Base-by-base conservation (phyloP, 202 grass and related monocot species). In the Alloteropsis angusta region DNA sequence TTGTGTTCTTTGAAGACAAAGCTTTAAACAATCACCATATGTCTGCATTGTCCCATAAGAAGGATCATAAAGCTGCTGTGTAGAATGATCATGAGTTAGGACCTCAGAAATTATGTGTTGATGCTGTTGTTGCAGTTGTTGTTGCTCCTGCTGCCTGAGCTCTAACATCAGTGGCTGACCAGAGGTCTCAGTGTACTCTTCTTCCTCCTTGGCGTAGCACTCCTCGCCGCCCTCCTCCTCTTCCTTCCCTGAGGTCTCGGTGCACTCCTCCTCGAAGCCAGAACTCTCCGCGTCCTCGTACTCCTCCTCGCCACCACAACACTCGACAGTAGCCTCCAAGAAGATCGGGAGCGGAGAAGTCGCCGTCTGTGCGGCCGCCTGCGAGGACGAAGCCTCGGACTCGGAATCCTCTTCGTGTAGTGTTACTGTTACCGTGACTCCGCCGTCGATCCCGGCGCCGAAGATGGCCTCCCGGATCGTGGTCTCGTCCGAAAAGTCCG, bases 101-200 rank as follows among this genome's bases (percentile, higher is more conserved):
- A 72, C 86, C 6, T 95, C 86, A 37, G 88, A 86, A 81, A 93
- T n/a, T n/a, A n/a, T 80, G 7, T 88, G 85, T 41, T 91, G 87
- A 25, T 89, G 83, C 50, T 83, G 80, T 7, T 85, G 76, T 30
- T 30, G 28, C 28, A 30, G 83, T 43, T 83, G 80, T 28, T 88
- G 68, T 18, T 71, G 81, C 54, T 97, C 91, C 71, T 95, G 88
- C 60, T 99, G 92, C 65, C 92, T 87, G 42, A 87, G 88, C 72
- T 89, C 71, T 83, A 93, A 76, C 42, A 85, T 72, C 78, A 91
- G 92, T 75, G 82, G 43, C 23, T 85, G 89, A n/a, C n/a, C n/a
- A n/a, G n/a, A n/a, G n/a, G n/a, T n/a, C n/a, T n/a, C n/a, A n/a
- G n/a, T n/a, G n/a, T n/a, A n/a, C n/a, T n/a, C n/a, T n/a, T n/a